Percentiles rank a stretch among this genome's conserved stretches.
These are phyloP conservation scores for Gracilaria gracilis DNA, from an alignment of 23 red algal genomes.

Conservation along the genomic window DNA sequence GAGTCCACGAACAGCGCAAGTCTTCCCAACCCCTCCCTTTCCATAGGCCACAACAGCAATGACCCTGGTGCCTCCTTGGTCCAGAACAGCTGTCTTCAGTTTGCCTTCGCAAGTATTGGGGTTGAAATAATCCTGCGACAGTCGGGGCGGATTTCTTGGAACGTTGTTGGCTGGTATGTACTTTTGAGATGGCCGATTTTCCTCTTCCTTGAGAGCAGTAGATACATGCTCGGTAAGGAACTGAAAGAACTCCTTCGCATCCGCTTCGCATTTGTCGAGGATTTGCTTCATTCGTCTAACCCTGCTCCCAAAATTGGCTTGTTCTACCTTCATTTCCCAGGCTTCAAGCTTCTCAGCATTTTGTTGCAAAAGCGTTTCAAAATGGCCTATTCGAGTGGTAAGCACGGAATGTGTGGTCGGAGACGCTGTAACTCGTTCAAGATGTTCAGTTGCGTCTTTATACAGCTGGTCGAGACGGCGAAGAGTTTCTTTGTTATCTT, in stretches of 20 bases:
- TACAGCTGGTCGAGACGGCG: not conserved
- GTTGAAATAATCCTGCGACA: not conserved
- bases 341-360: not conserved
- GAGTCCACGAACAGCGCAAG: slow-evolving; percentile 22
- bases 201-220: not conserved
- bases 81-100: slow-evolving; percentile 10
- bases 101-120: slow-evolving; percentile 39
- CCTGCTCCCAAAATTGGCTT: not conserved
- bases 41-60: slow-evolving; percentile 27
- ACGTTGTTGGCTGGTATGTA: not conserved
- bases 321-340: not conserved
- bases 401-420: not conserved
- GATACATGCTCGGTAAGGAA: not conserved
- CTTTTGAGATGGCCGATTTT: not conserved
- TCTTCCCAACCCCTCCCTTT: slow-evolving; percentile 48
- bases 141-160: slow-evolving; percentile 19
- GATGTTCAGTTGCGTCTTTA: not conserved
- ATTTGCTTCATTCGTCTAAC: slow-evolving; percentile 20
- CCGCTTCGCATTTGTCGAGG: slow-evolving; percentile 22
- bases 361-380: not conserved
- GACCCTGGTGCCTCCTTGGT: not conserved
- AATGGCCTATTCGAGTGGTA: not conserved
- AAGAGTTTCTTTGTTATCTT: not conserved
- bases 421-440: not conserved
- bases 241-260: not conserved